Conservation (phyloP, 1,284 basidiomycete species). For the Leccinum griseonigrum region DNA sequence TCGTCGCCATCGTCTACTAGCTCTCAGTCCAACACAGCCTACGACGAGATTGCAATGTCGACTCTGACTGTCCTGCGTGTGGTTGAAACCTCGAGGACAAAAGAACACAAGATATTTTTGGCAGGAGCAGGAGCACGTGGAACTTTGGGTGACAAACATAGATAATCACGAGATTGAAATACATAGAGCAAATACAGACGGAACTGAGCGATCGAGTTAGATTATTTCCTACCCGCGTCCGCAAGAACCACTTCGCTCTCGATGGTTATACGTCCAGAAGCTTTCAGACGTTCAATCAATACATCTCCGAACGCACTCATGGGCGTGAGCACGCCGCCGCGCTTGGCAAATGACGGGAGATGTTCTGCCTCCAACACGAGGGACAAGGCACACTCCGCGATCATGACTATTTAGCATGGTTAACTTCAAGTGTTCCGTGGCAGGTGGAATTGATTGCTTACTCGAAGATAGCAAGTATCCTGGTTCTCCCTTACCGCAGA, state of each 20-base stretch:
- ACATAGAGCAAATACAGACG: neutral
- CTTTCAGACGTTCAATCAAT: conserved; percentile 61
- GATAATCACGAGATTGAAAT: neutral
- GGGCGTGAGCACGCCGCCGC: conserved; percentile 79
- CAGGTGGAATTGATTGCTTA: conserved; percentile 31
- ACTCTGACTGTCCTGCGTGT: neutral
- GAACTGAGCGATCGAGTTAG: neutral
- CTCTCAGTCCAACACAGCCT: neutral
- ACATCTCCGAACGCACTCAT: conserved; percentile 74
- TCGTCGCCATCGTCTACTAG: neutral
- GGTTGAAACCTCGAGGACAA: neutral
- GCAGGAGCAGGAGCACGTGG: neutral
- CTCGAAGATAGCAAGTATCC: conserved; percentile 72
- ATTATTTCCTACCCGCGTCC: conserved; percentile 11
- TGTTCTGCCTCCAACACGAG: conserved; percentile 52
- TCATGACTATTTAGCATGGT: conserved; percentile 52
- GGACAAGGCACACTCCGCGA: conserved; percentile 73
- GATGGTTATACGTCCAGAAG: conserved; percentile 53
- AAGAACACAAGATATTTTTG: neutral
- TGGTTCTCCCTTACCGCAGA: conserved; percentile 72
- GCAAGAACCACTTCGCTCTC: conserved; percentile 44
- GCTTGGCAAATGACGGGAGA: conserved; percentile 53
- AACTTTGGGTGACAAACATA: neutral
- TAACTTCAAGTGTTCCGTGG: neutral
- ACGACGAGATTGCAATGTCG: neutral